Percentiles rank a stretch among this genome's conserved stretches.
Evolutionary conservation across 1,284 basidiomycete genomes (phyloP).

Genomic region (Blastosporella zonata): DNA sequence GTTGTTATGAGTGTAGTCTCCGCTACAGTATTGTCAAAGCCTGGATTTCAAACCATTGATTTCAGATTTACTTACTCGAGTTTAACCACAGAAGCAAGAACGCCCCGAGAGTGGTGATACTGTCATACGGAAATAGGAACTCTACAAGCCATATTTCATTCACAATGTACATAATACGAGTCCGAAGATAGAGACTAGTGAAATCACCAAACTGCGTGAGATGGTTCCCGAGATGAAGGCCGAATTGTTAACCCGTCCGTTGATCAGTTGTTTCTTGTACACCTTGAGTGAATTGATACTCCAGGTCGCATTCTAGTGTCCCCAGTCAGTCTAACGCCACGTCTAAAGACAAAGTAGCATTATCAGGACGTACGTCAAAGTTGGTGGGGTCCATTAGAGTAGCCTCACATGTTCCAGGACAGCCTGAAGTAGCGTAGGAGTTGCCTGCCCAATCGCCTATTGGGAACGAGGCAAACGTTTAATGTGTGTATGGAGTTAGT

Average conservation of each 20-base stretch:
- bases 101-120: too few species aligned
- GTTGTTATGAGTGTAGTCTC: constrained; percentile 7
- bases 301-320: constrained; percentile 36
- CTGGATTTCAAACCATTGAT: too few species aligned
- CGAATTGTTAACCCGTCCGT: too few species aligned
- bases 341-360: constrained; percentile 19
- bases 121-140: too few species aligned
- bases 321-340: constrained; percentile 3
- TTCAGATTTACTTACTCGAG: too few species aligned
- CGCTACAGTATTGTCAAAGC: background rate
- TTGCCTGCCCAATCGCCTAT: constrained; percentile 81
- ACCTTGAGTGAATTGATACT: constrained; percentile 39
- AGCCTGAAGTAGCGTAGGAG: constrained; percentile 67
- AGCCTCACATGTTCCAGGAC: constrained; percentile 69
- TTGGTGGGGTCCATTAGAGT: constrained; percentile 66
- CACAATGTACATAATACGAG: too few species aligned
- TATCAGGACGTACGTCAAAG: constrained; percentile 48
- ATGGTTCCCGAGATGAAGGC: too few species aligned
- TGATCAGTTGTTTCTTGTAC: constrained; percentile 33
- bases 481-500: constrained; percentile 2
- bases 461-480: background rate
- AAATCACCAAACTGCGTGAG: too few species aligned
- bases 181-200: too few species aligned
- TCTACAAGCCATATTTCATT: too few species aligned
- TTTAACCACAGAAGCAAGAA: too few species aligned